These are phyloP conservation scores for Quercus berberidifolia DNA, from an alignment of 306 rosid genomes.

Conservation along the genomic window DNA sequence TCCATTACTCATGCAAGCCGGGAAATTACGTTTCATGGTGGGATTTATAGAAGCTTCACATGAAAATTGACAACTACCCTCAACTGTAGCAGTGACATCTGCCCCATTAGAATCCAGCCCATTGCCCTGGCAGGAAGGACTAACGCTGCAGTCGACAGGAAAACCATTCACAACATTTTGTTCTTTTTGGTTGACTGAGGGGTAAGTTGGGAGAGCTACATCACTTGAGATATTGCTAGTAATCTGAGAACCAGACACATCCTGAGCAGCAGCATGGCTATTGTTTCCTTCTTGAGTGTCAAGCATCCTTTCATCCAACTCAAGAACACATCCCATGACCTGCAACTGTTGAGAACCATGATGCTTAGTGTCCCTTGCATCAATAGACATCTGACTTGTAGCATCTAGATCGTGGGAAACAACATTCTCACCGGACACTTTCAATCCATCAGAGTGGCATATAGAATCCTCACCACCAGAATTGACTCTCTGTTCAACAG, in stretches of 20 bases:
- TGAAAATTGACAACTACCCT: background rate
- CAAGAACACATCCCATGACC: background rate
- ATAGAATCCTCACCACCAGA: slow-evolving; percentile 25
- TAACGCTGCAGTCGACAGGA: slow-evolving; percentile 20
- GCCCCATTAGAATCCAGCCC: slow-evolving; percentile 19
- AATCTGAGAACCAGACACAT: slow-evolving; percentile 14
- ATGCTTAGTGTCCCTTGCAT: background rate
- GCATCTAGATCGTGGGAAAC: slow-evolving; percentile 18
- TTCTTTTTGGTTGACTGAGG: slow-evolving; percentile 10
- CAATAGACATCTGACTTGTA: slow-evolving; percentile 11
- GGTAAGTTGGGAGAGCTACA: slow-evolving; percentile 14
- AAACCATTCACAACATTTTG: slow-evolving; percentile 15
- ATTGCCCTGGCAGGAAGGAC: slow-evolving; percentile 8
- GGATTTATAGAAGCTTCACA: slow-evolving; percentile 3
- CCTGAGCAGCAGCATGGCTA: slow-evolving; percentile 22
- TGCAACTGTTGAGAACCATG: slow-evolving; percentile 14
- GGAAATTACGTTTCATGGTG: slow-evolving; percentile 4
- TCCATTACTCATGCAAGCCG: slow-evolving; percentile 28
- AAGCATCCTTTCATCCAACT: slow-evolving; percentile 4
- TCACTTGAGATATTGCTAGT: slow-evolving; percentile 23
- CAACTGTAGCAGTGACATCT: slow-evolving; percentile 10
- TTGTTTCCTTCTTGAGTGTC: slow-evolving; percentile 19
- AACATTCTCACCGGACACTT: slow-evolving; percentile 16
- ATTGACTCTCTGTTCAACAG: slow-evolving; percentile 1
- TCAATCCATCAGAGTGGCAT: slow-evolving; percentile 17